Percentiles rank a stretch among this genome's conserved stretches.
Evolutionary conservation across 257 asterid species (phyloP).

Genomic region (Parsonsia alboflavescens): DNA sequence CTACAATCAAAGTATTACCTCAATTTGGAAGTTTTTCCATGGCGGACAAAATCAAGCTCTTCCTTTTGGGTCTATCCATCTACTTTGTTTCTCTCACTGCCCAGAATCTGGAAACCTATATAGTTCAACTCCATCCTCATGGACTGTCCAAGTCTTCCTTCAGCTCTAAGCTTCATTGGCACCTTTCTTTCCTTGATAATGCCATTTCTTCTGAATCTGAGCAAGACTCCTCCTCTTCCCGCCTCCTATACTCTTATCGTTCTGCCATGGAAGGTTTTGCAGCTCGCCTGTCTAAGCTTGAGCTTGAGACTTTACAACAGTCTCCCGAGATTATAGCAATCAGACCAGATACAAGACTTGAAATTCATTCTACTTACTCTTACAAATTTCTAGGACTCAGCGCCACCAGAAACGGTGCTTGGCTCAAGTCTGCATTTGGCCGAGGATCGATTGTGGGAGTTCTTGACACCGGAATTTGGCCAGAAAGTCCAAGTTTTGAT

Average conservation of each 20-base stretch:
- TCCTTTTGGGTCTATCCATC: constrained; percentile 25
- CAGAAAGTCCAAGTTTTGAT: constrained; percentile 82
- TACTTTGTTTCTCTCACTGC: constrained; percentile 31
- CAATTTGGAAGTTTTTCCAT: constrained; percentile 19
- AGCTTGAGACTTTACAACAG: constrained; percentile 34
- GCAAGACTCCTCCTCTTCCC: constrained; percentile 42
- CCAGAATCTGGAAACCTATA: constrained; percentile 54
- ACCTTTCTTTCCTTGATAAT: constrained; percentile 60
- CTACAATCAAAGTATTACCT: constrained; percentile 1
- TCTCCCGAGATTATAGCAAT: constrained; percentile 54
- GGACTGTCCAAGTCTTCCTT: constrained; percentile 34
- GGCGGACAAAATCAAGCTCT: constrained; percentile 29
- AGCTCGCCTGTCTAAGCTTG: constrained; percentile 51
- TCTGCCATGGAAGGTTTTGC: constrained; percentile 87
- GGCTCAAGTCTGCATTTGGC: constrained; percentile 62
- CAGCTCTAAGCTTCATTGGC: constrained; percentile 68
- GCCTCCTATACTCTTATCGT: constrained; percentile 68
- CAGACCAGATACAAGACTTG: constrained; percentile 53
- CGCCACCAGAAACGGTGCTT: constrained; percentile 44
- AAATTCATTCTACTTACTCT: constrained; percentile 76
- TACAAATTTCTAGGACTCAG: constrained; percentile 71
- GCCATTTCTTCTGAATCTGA: constrained; percentile 25
- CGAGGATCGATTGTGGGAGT: constrained; percentile 72
- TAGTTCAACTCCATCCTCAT: constrained; percentile 76
- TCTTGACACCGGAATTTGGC: constrained; percentile 91